phyloP scores from a whole-genome alignment of 306 rosid species.

The Sicyos baderoa region DNA sequence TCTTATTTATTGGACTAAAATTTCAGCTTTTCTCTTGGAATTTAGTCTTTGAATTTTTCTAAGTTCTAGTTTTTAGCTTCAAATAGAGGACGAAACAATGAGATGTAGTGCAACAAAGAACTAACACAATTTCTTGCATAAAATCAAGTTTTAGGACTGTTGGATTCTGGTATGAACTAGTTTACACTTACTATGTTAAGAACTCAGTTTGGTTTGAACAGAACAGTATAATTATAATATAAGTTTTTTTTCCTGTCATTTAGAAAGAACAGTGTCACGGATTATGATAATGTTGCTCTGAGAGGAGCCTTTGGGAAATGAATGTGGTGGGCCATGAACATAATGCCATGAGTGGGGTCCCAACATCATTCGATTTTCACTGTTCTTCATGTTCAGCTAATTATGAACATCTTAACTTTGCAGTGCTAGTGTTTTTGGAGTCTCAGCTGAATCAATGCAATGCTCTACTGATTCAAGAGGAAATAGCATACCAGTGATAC shows the following conservation, averaged over 20 bases:
- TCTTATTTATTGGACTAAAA: not conserved
- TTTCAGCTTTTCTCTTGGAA: not conserved
- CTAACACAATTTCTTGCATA: not conserved
- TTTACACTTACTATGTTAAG: not conserved
- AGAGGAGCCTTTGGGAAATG: not conserved
- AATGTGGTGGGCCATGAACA: constrained; percentile 4
- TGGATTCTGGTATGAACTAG: not conserved
- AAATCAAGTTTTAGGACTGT: not conserved
- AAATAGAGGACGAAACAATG: not conserved
- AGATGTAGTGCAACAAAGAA: not conserved
- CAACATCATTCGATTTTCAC: not conserved
- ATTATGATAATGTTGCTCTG: not conserved
- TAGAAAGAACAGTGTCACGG: constrained; percentile 1
- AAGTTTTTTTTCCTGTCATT: not conserved
- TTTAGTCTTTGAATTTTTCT: not conserved
- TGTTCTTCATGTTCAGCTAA: constrained; percentile 25
- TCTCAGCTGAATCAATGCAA: constrained; percentile 96
- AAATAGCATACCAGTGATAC: constrained; percentile 82
- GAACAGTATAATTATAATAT: not conserved
- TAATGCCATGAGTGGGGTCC: not conserved
- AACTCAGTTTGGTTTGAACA: not conserved
- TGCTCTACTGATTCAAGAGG: constrained; percentile 75
- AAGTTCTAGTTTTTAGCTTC: not conserved
- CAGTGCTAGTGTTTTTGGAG: constrained; percentile 88
- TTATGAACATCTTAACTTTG: constrained; percentile 19